phyloP scores from a whole-genome alignment of 257 asterid species.

The Nicotiana paniculata region DNA sequence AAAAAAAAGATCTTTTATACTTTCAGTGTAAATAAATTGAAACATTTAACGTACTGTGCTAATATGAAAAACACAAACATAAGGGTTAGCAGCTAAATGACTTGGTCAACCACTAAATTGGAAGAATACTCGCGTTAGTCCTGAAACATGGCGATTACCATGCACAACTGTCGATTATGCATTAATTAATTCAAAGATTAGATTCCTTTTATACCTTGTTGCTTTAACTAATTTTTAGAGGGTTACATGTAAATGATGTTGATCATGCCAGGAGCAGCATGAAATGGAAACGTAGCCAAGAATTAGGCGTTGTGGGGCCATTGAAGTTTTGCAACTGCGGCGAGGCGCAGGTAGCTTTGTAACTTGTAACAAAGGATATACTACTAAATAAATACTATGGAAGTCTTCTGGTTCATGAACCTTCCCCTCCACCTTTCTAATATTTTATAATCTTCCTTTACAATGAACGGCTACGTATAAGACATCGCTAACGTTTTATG shows the following conservation, averaged over 20 bases:
- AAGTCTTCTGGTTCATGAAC: slow-evolving; percentile 1
- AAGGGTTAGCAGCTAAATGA: background rate
- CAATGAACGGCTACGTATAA: background rate
- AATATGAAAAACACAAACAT: background rate
- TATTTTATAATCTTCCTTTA: background rate
- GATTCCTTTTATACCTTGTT: background rate
- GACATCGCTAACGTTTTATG: background rate
- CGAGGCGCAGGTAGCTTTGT: slow-evolving; percentile 19
- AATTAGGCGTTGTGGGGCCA: slow-evolving; percentile 14
- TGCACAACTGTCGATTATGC: background rate
- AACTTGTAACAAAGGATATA: background rate
- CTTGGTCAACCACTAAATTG: background rate
- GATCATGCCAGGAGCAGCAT: background rate
- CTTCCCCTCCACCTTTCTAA: background rate
- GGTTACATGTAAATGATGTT: background rate
- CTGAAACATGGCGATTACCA: background rate
- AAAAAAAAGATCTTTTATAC: too few species aligned
- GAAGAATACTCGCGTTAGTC: background rate
- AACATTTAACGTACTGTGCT: background rate
- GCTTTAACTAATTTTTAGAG: background rate
- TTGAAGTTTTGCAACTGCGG: slow-evolving; percentile 24
- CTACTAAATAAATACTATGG: background rate
- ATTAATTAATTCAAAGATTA: background rate
- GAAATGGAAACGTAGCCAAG: background rate
- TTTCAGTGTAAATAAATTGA: too few species aligned